Conservation (phyloP, 2,329 filamentous ascomycete genomes). For the Pezicula neosporulosa region DNA sequence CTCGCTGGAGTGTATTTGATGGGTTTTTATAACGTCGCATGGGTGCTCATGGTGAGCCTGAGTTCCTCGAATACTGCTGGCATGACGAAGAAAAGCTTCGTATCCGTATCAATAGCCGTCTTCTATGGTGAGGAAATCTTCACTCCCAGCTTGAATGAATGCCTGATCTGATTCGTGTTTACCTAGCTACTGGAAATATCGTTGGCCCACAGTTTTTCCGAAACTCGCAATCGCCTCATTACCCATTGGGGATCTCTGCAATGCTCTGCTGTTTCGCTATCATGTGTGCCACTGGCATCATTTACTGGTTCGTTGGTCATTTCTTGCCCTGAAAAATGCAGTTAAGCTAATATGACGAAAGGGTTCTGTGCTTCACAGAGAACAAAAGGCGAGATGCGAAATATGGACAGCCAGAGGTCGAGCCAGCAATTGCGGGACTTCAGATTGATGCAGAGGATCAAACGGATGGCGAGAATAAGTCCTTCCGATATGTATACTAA, state of each 20-base stretch:
- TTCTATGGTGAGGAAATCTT: not conserved
- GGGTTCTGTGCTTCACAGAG: not conserved
- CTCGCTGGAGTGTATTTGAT: slow-evolving; percentile 61
- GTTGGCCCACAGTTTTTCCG: not conserved
- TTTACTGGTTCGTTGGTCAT: not conserved
- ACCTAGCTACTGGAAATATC: not conserved
- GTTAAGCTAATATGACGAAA: not conserved
- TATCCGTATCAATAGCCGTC: slow-evolving; percentile 27
- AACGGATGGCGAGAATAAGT: not conserved
- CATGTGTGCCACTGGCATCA: not conserved
- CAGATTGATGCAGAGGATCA: not conserved
- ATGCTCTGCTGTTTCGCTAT: not conserved
- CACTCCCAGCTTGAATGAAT: too few relatives aligned
- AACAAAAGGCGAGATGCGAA: not conserved
- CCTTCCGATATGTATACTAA: not conserved
- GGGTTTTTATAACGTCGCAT: slow-evolving; percentile 8
- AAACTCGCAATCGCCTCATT: not conserved
- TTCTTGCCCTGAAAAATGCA: not conserved
- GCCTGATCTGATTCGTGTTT: not conserved
- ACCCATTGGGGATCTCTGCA: not conserved
- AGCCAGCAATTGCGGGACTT: not conserved
- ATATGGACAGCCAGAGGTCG: not conserved
- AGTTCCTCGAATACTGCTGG: slow-evolving; percentile 63
- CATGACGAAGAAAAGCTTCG: slow-evolving; percentile 51
- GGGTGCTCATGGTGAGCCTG: slow-evolving; percentile 32